Evolutionary conservation across 129 eudicot genomes (phyloP), one percentile per base, ranked within the genome.

Genomic region (sunflower (Helianthus annuus)): DNA sequence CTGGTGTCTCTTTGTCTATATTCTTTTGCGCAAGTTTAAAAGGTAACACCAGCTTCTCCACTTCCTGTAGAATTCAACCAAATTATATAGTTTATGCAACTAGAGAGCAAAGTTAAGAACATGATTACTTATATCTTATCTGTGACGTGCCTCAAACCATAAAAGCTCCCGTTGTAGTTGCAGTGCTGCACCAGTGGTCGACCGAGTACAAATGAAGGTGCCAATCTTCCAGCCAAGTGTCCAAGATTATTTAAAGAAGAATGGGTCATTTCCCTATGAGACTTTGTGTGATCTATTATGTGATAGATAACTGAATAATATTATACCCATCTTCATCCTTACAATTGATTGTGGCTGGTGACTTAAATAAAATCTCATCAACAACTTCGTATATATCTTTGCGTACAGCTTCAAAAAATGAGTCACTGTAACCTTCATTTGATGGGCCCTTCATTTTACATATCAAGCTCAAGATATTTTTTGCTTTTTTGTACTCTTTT

Each of bases 291-390:
- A 8, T 64, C 29, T 9, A 64, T 64, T 64, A 38, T 64, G 8
- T 64, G 69, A 64, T 40, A 40, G 69, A 64, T 17, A 39, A 64
- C 0, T 64, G 69, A 10, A 64, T 64, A 10, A 64, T 27, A 4
- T 64, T 64, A 15, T 64, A 48, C 7, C 51, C 69, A 15, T 64
- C 52, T 64, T 64, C 49, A 39, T 64, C 19, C 7, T 15, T 10
- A 64, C 34, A 39, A 8, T 40, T 40, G 0, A 64, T 64, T 7
- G 32, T 36, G 0, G 8, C 7, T 39, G 52, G 69, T 64, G 69
- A 39, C 1, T 8, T 39, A 11, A 4, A 58, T 12, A 58, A 8
- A 24, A 58, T 58, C 64, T 58, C 64, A 58, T 58, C 64, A 10
- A 42, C 69, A 64, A 64, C 69, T 7, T 64, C 51, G 2, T 64